Base-by-base conservation (phyloP, 1,284 basidiomycete species). In the Neolentinus lepideus region DNA sequence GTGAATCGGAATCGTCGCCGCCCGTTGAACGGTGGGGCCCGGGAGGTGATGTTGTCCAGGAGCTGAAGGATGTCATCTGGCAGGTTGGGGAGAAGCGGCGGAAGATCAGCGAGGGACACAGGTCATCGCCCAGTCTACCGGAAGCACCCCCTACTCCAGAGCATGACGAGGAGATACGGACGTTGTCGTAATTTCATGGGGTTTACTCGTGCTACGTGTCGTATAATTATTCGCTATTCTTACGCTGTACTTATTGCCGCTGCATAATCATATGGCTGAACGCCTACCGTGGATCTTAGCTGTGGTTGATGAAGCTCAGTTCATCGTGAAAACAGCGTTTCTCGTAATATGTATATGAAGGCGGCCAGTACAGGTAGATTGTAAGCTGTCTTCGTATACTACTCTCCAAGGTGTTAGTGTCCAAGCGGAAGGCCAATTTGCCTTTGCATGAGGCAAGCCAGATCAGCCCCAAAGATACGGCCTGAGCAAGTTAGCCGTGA, bases 11-110 rank as follows among this genome's bases (percentile, higher is more conserved):
- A 52, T 33, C 21, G 55, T 54, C 9, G n/a, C 59, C 59, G 24
- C 25, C 60, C 35, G 54, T 48, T 43, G 80, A 81, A 63, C 71
- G 72, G 54, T 87, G 85, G 84, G 88, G 85, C 0, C 88, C 87
- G 10, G 81, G 83, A 11, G 84, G 82, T 1, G 89, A 91, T 58
- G 88, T 92, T 33, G 88, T 91, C 8, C 83, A 88, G 64, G 89
- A 91, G 69, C 71, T 92, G 61, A 88, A 87, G 67, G 87, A 89
- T 62, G 88, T 91, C 14, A 91, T 91, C 27, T 89, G 85, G 83
- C 85, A 89, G 64, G 89, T 92, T 4, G 79, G 86, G 22, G 85
- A 90, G 69, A 75, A 76, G 64, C 73, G 83, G 63, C 70, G 85
- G 59, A 77, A 74, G 67, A 74, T 85, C 75, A 68, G 66, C 57